Base-by-base conservation (phyloP, 352 stramenopile species). In the Phytopythium vexans region DNA sequence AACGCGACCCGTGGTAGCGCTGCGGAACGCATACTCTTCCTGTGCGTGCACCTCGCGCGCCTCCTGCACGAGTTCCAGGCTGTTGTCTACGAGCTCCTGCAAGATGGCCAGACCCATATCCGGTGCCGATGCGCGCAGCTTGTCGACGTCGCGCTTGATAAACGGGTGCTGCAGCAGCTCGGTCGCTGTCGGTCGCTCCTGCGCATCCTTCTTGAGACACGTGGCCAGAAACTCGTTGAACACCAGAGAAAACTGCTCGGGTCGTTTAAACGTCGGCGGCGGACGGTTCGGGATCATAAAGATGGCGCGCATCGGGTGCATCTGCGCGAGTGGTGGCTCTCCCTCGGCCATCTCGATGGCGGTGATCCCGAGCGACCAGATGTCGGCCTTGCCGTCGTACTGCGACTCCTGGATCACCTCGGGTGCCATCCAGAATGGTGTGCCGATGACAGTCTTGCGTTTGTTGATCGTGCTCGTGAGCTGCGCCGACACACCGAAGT, bases 341-440 rank as follows among this genome's bases (percentile, higher is more conserved):
- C 88, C 88, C 36, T 96, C 82, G 7, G 89, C 88, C 69, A 97
- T 69, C 50, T 97, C 89, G 49, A 97, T 90, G 21, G 88, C 88
- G 1, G 89, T 97, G 62, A 97, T 96, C 0, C 89, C 84, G 35
- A 94, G 65, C 36, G 80, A 91, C 81, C 81, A 93, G 48, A 93
- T 77, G 38, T 93, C 82, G 11, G 80, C 82, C 53, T 93, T 94
- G 45, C 74, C 68, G 55, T 95, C 82, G 58, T 95, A 94, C 48
- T 85, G 66, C 15, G 88, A 78, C 71, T 96, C 72, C 58, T 90
- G 78, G 43, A 97, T 96, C 36, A 97, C 89, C 55, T 97, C 88
- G 5, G 88, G 88, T 16, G 89, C 88, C 89, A 97, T 96, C 86
- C 88, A 97, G 64, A 94, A 97, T 6, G 89, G 89, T 14, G 89